These are phyloP conservation scores for Cucurbita argyrosperma DNA, from an alignment of 306 rosid species.

Conservation along the genomic window DNA sequence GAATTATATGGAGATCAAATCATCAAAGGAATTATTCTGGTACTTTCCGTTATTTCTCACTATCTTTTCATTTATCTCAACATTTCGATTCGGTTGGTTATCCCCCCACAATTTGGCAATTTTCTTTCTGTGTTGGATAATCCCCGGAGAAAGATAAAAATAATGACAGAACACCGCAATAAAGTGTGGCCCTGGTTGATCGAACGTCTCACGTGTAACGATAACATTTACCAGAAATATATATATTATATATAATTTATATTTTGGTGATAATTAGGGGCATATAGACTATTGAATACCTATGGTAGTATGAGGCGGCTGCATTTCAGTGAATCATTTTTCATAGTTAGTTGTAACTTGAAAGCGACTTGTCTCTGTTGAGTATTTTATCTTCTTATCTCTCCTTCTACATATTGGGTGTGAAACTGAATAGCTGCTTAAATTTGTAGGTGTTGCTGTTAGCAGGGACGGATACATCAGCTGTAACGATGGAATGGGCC, in stretches of 20 bases:
- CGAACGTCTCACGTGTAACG: neutral
- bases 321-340: too few relatives aligned
- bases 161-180: neutral
- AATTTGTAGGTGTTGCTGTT: constrained; percentile 7
- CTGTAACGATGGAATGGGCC: constrained; percentile 18
- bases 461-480: constrained; percentile 19
- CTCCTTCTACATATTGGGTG: neutral
- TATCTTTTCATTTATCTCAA: neutral
- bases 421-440: neutral
- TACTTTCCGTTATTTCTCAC: constrained; percentile 2
- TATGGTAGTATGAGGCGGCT: too few relatives aligned
- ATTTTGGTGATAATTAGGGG: too few relatives aligned
- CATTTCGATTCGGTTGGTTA: neutral
- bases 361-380: neutral
- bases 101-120: neutral
- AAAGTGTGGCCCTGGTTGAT: neutral
- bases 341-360: neutral
- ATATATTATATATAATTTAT: too few relatives aligned
- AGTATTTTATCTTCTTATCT: too few relatives aligned
- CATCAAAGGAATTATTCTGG: constrained; percentile 51
- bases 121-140: neutral
- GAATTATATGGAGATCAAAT: constrained; percentile 44
- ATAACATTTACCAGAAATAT: neutral
- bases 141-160: neutral
- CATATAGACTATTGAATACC: too few relatives aligned